These are phyloP conservation scores for Umbelopsis vinacea DNA, from an alignment of 192 early-diverging fungal species.

Conservation along the genomic window DNA sequence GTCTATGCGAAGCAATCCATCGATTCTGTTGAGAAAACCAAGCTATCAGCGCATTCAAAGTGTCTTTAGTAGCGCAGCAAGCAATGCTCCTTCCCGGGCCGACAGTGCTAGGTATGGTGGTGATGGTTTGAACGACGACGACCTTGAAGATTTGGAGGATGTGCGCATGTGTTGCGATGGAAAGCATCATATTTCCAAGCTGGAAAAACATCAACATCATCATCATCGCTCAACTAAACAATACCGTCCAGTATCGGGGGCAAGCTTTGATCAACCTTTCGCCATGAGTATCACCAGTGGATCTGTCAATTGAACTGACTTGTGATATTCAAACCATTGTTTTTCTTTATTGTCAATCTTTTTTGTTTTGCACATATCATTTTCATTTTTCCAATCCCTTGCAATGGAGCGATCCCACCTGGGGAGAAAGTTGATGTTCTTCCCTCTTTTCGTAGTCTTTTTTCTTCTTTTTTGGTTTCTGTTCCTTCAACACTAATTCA, in stretches of 20 bases:
- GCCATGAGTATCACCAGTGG: slow-evolving; percentile 13
- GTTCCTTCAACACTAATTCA: slow-evolving; percentile 1
- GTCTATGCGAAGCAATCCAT: slow-evolving; percentile 10
- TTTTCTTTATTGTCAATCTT: not conserved
- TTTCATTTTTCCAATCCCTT: not conserved
- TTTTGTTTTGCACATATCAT: not conserved
- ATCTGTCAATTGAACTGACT: not conserved
- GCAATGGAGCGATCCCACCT: not conserved
- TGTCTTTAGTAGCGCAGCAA: slow-evolving; percentile 18
- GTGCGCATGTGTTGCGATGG: slow-evolving; percentile 46
- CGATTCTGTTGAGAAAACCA: slow-evolving; percentile 16
- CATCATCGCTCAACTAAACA: slow-evolving; percentile 8
- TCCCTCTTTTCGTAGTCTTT: not conserved
- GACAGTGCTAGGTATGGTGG: not conserved
- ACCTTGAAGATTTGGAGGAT: slow-evolving; percentile 43
- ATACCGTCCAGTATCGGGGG: slow-evolving; percentile 16
- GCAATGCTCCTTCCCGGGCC: slow-evolving; percentile 1
- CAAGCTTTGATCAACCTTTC: slow-evolving; percentile 7
- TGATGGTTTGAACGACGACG: slow-evolving; percentile 27
- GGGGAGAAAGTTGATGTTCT: not conserved
- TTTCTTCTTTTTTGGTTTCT: not conserved
- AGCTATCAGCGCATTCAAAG: slow-evolving; percentile 29
- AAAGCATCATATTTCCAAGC: slow-evolving; percentile 40
- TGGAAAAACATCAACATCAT: slow-evolving; percentile 36
- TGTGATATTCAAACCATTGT: not conserved